phyloP scores from a whole-genome alignment of 2,329 filamentous ascomycete genomes.

The Lachnellula hyalina region DNA sequence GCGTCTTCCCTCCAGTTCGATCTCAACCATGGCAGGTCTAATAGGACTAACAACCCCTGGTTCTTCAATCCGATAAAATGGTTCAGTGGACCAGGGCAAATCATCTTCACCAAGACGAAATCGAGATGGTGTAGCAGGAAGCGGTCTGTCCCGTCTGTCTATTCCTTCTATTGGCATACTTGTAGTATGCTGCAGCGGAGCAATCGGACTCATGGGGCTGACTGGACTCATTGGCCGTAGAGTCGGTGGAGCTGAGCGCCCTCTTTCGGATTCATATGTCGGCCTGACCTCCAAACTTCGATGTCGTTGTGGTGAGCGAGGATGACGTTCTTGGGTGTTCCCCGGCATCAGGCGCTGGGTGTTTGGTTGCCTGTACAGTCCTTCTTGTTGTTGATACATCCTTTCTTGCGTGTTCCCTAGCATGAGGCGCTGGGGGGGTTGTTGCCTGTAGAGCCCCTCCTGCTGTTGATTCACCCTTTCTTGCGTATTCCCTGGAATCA shows the following conservation, averaged over 20 bases:
- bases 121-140: conserved; percentile 26
- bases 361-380: neutral
- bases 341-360: conserved; percentile 2
- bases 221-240: conserved; percentile 14
- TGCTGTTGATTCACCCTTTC: conserved; percentile 10
- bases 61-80: conserved; percentile 22
- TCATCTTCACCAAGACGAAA: conserved; percentile 31
- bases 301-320: conserved; percentile 1
- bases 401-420: conserved; percentile 25
- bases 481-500: conserved; percentile 2
- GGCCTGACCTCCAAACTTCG: conserved; percentile 8
- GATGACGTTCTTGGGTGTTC: neutral
- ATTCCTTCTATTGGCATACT: conserved; percentile 4
- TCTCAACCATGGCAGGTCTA: conserved; percentile 3
- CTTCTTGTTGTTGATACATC: conserved; percentile 17
- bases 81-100: conserved; percentile 29
- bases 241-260: conserved; percentile 25
- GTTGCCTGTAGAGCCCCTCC: conserved; percentile 7
- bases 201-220: conserved; percentile 11
- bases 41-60: conserved; percentile 1
- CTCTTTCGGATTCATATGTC: conserved; percentile 15
- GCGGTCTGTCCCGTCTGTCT: conserved; percentile 24
- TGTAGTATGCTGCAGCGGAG: conserved; percentile 1
- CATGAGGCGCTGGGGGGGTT: neutral
- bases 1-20: conserved; percentile 16